Evolutionary conservation across 2,329 filamentous ascomycete species (phyloP).

Genomic region (Zasmidium citrigriseum): DNA sequence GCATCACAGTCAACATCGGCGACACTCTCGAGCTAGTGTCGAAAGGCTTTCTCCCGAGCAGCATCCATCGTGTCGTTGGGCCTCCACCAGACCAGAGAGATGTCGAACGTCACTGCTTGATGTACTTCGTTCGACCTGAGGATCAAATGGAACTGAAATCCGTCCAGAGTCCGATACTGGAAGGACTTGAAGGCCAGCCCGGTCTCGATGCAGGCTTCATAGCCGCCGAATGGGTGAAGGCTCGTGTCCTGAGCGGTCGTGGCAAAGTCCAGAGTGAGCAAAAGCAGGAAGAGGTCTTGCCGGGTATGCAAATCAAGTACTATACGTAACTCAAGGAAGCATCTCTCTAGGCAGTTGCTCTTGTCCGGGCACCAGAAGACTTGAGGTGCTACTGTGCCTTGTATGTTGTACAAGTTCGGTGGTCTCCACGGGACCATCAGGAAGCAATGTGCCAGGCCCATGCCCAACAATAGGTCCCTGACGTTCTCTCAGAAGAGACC

Average conservation of each 20-base stretch:
- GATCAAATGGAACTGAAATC: constrained; percentile 12
- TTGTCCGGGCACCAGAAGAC: not conserved
- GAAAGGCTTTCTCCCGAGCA: constrained; percentile 47
- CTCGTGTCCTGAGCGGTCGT: not conserved
- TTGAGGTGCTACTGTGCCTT: not conserved
- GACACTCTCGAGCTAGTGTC: constrained; percentile 39
- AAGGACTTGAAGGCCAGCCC: constrained; percentile 3
- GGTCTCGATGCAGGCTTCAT: constrained; percentile 3
- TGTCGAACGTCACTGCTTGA: constrained; percentile 41
- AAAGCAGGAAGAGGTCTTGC: constrained; percentile 5
- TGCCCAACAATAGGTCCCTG: constrained; percentile 3
- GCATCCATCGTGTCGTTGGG: constrained; percentile 51
- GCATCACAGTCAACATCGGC: constrained; percentile 40
- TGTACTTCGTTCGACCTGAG: constrained; percentile 38
- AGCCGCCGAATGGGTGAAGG: constrained; percentile 4
- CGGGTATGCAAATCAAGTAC: constrained; percentile 2
- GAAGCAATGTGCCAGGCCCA: constrained; percentile 3
- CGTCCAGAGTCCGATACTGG: constrained; percentile 12
- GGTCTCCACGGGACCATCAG: not conserved
- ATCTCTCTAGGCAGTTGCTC: not conserved
- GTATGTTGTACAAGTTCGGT: not conserved
- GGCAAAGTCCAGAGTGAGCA: constrained; percentile 5
- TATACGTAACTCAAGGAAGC: not conserved
- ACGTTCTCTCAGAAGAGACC: not conserved
- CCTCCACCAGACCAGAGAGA: constrained; percentile 49